Conservation (phyloP, 2,329 filamentous ascomycete genomes). For the Pyricularia pennisetigena region DNA sequence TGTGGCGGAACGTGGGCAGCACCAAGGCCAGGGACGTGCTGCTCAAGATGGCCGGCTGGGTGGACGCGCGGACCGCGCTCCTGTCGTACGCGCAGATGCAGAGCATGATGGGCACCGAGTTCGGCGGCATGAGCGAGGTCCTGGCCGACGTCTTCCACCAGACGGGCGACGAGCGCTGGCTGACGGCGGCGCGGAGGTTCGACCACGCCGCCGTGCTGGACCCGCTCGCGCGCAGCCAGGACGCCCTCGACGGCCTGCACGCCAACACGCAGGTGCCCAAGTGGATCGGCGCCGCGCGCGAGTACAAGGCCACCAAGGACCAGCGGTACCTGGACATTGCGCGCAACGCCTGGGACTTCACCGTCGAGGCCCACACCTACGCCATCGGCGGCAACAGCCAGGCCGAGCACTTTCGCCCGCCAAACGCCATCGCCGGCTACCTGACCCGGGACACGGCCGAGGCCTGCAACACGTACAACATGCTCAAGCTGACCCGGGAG, state of each 20-base stretch:
- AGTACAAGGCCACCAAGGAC: slow-evolving; percentile 37
- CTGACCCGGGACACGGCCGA: slow-evolving; percentile 37
- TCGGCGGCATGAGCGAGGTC: slow-evolving; percentile 43
- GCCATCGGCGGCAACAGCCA: slow-evolving; percentile 45
- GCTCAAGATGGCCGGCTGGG: slow-evolving; percentile 12
- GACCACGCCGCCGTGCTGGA: slow-evolving; percentile 37
- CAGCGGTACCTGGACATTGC: slow-evolving; percentile 36
- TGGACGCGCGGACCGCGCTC: slow-evolving; percentile 8
- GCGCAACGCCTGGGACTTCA: slow-evolving; percentile 37
- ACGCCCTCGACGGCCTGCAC: slow-evolving; percentile 35
- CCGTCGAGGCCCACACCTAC: slow-evolving; percentile 35
- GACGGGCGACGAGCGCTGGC: slow-evolving; percentile 33
- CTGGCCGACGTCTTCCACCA: slow-evolving; percentile 36
- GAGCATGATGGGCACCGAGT: slow-evolving; percentile 35
- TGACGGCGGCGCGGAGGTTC: slow-evolving; percentile 35
- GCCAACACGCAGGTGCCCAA: slow-evolving; percentile 45
- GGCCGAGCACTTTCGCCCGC: slow-evolving; percentile 37
- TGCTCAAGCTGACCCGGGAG: slow-evolving; percentile 44
- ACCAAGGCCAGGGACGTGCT: slow-evolving; percentile 30
- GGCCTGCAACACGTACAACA: slow-evolving; percentile 45
- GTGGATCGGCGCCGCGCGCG: slow-evolving; percentile 38
- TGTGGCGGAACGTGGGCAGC: slow-evolving; percentile 34
- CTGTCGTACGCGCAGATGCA: slow-evolving; percentile 36
- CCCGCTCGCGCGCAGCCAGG: slow-evolving; percentile 32
- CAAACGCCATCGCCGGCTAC: slow-evolving; percentile 33